Evolutionary conservation across 495 filamentous ascomycete genomes (phyloP), one percentile per base, ranked within the genome.

Genomic region (Xylaria cubensis): DNA sequence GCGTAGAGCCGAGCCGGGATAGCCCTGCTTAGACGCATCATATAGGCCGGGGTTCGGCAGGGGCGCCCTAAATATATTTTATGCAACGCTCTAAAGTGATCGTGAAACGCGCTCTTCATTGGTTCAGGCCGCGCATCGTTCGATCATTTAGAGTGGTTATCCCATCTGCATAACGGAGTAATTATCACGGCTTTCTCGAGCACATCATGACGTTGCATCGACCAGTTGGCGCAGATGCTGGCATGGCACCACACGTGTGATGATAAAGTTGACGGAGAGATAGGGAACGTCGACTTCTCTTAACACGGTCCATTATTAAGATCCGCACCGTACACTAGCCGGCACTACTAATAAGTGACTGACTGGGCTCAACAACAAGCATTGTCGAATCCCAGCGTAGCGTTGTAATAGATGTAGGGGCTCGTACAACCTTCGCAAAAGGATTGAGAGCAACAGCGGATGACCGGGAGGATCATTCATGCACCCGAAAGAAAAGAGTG

Each of bases 21-120:
- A 59, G 61, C 69, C 69, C 50, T 65, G 69, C 62, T 71, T 56
- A 48, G 61, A 26, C 3, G 69, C 69, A 71, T 71, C 61, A 58
- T 71, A 65, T 66, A 66, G 46, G 19, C 69, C 21, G 69, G 69
- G 69, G 61, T 65, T 4, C 39, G 69, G 34, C 61, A 65, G 36
- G 69, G 62, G 48, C 36, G 10, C 41, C 36, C 62, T 71, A 63
- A 63, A 67, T 53, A 17, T 3, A 36, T n/a, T 67, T 67, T 50
- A 67, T 67, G 65, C 65, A 56, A 56, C 50, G 34, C n/a, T n/a
- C 19, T 55, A 42, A 55, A 36, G 36, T 8, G 48, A 67, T 67
- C 50, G 50, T 67, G 50, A 67, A 67, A 67, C 65, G 21, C 50
- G 36, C 36, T 44, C 39, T 44, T 67, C 21, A 67, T 67, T 67